Conservation (phyloP, 495 filamentous ascomycete species). For the Aspergillus hancockii region DNA sequence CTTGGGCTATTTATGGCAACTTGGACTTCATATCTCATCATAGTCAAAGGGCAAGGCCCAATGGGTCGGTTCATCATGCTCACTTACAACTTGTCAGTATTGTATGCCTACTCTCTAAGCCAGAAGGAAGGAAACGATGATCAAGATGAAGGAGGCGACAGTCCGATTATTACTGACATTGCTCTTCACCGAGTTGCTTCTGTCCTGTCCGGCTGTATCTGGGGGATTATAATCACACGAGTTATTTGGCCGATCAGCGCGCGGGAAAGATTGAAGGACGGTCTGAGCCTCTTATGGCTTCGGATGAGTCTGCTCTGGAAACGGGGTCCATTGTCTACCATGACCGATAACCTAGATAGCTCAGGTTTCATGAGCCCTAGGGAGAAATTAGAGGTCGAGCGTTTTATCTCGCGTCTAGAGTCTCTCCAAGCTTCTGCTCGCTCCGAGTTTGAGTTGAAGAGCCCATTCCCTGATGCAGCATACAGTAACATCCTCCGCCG, state of each 20-base stretch:
- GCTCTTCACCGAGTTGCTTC: constrained; percentile 87
- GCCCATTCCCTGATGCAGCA: constrained; percentile 72
- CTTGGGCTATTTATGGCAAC: constrained; percentile 80
- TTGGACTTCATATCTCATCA: constrained; percentile 84
- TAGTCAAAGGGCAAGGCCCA: constrained; percentile 80
- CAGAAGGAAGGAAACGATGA: constrained; percentile 71
- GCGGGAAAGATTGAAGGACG: constrained; percentile 79
- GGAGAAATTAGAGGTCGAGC: constrained; percentile 72
- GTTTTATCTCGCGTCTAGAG: constrained; percentile 66
- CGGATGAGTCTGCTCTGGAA: constrained; percentile 97
- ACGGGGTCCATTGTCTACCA: constrained; percentile 80
- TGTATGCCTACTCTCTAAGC: constrained; percentile 90
- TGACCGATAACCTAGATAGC: constrained; percentile 54
- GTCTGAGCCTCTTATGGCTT: constrained; percentile 82
- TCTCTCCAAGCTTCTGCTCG: constrained; percentile 69
- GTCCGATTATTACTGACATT: constrained; percentile 85
- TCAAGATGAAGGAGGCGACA: constrained; percentile 77
- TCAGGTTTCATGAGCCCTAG: constrained; percentile 75
- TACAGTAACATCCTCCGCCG: constrained; percentile 73
- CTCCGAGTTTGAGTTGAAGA: constrained; percentile 80
- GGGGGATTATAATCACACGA: constrained; percentile 89
- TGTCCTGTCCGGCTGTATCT: constrained; percentile 83
- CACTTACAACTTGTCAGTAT: constrained; percentile 93
- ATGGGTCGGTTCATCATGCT: constrained; percentile 91
- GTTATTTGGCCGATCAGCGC: constrained; percentile 93